phyloP scores from a whole-genome alignment of 768 basidiomycete species.

The Trametes cingulata region DNA sequence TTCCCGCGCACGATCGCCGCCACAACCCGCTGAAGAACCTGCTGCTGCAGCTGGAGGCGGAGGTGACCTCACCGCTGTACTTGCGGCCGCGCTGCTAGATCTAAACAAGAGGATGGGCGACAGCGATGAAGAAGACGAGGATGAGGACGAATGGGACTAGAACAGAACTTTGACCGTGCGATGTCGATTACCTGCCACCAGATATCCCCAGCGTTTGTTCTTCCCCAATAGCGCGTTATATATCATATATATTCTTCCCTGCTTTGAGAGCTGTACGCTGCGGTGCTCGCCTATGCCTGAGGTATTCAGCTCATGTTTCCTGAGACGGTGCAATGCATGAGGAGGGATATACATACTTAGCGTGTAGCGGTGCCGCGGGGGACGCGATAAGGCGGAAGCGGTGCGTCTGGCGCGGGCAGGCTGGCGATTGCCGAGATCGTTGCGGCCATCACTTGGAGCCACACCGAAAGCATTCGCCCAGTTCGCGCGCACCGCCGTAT shows the following conservation, averaged over 20 bases:
- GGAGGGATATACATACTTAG: no score
- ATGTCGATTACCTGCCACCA: background rate
- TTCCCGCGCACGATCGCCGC: constrained; percentile 33
- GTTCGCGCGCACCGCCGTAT: constrained; percentile 18
- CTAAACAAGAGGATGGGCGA: constrained; percentile 88
- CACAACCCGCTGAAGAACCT: constrained; percentile 38
- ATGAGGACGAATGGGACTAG: constrained; percentile 36
- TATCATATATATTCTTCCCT: constrained; percentile 5
- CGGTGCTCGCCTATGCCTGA: background rate
- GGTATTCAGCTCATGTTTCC: no score
- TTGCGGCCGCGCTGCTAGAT: constrained; percentile 80
- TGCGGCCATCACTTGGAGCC: constrained; percentile 13
- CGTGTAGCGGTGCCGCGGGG: background rate
- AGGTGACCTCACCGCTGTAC: constrained; percentile 75
- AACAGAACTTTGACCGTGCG: background rate
- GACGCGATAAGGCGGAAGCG: constrained; percentile 15
- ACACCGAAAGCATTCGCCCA: constrained; percentile 5
- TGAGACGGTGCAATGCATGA: no score
- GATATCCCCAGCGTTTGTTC: background rate
- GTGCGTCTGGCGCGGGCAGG: constrained; percentile 4
- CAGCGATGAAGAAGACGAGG: constrained; percentile 45
- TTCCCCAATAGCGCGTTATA: background rate
- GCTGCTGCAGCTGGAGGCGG: constrained; percentile 48
- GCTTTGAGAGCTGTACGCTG: background rate
- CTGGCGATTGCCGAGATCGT: constrained; percentile 34